Conservation (phyloP, 306 rosid species). For the Quillaja saponaria region DNA sequence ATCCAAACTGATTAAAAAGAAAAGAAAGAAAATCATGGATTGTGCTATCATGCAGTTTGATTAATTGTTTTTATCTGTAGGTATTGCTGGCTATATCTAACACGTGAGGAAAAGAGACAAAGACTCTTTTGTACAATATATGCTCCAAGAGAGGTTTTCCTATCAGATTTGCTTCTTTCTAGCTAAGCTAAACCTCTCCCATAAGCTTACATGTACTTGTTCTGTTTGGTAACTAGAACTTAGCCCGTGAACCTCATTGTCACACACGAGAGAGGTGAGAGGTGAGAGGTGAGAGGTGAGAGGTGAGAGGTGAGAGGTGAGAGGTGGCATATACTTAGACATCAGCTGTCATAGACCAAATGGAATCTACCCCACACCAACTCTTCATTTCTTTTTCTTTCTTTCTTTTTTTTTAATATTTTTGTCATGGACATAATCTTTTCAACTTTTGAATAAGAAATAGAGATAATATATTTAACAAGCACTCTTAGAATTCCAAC, state of each 20-base stretch:
- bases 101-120: conserved; percentile 84
- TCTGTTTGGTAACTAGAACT: conserved; percentile 39
- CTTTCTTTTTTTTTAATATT: too few relatives aligned
- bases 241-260: conserved; percentile 73
- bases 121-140: conserved; percentile 30
- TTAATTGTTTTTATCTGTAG: conserved; percentile 47
- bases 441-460: too few relatives aligned
- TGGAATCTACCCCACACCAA: conserved; percentile 38
- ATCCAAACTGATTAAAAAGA: conserved; percentile 5
- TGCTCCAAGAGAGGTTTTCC: conserved; percentile 37
- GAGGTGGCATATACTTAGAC: conserved; percentile 25
- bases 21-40: background rate
- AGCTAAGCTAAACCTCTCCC: conserved; percentile 3
- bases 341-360: conserved; percentile 27
- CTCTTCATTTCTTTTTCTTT: too few relatives aligned
- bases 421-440: too few relatives aligned
- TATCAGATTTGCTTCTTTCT: conserved; percentile 17
- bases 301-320: too few relatives aligned
- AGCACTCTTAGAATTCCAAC: too few relatives aligned
- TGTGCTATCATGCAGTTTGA: conserved; percentile 37
- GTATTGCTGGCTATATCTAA: conserved; percentile 46
- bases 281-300: too few relatives aligned
- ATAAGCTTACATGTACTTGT: conserved; percentile 24
- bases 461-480: too few relatives aligned
- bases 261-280: conserved; percentile 26